Conservation (phyloP, 83 land plant species). For the Larix sibirica region DNA sequence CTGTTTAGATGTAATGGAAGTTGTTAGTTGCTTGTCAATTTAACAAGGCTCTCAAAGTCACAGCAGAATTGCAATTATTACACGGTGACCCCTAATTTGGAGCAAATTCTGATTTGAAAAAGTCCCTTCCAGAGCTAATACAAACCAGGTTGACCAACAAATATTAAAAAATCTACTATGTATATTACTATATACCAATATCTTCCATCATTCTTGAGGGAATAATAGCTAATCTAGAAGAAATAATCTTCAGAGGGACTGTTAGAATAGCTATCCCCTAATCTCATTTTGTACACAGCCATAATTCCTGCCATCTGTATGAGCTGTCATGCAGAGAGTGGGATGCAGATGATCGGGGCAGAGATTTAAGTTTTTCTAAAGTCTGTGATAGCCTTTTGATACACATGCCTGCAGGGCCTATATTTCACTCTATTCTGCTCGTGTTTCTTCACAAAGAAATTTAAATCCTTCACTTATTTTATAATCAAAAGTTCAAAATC, state of each 20-base stretch:
- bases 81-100: neutral
- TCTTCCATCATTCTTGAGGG: neutral
- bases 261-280: neutral
- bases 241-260: neutral
- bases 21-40: neutral
- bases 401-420: neutral
- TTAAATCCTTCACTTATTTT: neutral
- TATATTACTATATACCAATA: neutral
- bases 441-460: neutral
- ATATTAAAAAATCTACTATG: neutral
- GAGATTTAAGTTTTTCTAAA: neutral
- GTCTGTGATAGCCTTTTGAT: neutral
- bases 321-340: neutral
- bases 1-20: neutral
- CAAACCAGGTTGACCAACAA: slow-evolving; percentile 3
- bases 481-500: neutral
- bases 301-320: neutral
- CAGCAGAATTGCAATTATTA: neutral
- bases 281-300: neutral
- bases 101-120: neutral
- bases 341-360: neutral
- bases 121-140: neutral
- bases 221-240: neutral
- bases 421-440: neutral
- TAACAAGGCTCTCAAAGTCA: neutral